Base-by-base conservation (phyloP, 306 rosid species). In the Albizia julibrissin region DNA sequence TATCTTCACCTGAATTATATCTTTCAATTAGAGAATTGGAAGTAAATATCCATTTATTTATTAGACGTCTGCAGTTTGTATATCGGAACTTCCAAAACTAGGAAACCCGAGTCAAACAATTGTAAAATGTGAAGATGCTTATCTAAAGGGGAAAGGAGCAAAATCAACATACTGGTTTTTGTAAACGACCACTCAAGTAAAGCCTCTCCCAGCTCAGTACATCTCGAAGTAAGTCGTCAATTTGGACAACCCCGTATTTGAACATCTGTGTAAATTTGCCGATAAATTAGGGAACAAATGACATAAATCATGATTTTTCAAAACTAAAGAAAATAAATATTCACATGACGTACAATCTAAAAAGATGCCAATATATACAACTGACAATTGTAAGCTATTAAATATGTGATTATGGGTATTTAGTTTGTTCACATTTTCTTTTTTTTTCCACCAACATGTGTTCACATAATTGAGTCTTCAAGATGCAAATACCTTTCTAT, bases 111-210 rank as follows among this genome's bases (percentile, higher is more conserved):
- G 80, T 54, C 58, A 84, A 78, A 70, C 37, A 4, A 70, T 79
- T 72, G 71, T 33, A 56, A 37, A 26, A 79, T 61, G 82, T 46
- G 31, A 82, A 71, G 64, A 80, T 73, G 15, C 4, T 50, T 1
- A 56, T 37, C 5, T 34, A 54, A 18, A 62, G 13, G 52, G 22
- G 42, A n/a, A 70, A 5, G 47, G 44, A 24, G 50, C 46, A 39
- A 71, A 44, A 49, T 76, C 50, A 72, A 77, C 93, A 79, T 83
- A 93, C 98, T 67, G 99, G 99, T 86, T 95, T 95, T 56, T 95
- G 98, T 82, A 95, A 88, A 24, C 99, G 97, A 29, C 98, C 98
- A 15, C 98, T 90, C 85, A 95, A 86, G 91, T 95, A 95, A 85
- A 95, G 89, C 69, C 88, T 91, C 79, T 93, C 97, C 99, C 99